Base-by-base conservation (phyloP, 2,329 filamentous ascomycete genomes). In the Pseudomassariella vexata region DNA sequence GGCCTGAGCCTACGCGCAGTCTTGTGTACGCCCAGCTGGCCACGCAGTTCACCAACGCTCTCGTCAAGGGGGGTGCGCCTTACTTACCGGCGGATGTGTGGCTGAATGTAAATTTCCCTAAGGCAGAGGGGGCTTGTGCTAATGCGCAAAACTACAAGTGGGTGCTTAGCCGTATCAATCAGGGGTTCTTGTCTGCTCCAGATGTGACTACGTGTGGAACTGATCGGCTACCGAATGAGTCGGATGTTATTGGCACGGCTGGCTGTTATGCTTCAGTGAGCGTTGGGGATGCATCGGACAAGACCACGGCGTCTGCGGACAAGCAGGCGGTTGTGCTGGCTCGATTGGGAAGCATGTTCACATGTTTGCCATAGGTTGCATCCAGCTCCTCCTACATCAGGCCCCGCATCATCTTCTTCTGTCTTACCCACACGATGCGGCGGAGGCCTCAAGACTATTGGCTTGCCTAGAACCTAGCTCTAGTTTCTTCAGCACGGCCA, bases 91-190 rank as follows among this genome's bases (percentile, higher is more conserved):
- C 60, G 0, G 65, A 69, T 27, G 65, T 73, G 3, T 83, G 68
- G 52, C 65, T 85, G 19, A 85, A 85, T 43, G 78, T 85, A 45
- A 85, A 85, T 57, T 82, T 82, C 46, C 75, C 76, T 5, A 54
- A 63, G 36, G 68, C 74, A 2, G 54, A 58, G 5, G 62, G 51
- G 0, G 51, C 54, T 31, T 85, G 81, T 57, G 64, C 59, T 9
- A 57, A 60, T 15, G 52, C 67, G 0, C 57, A 58, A 19, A 58
- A 78, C 33, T 82, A 82, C 63, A 66, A 68, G 44, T 86, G 74
- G 53, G 71, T 85, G 5, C 57, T 85, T 19, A 77, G 65, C 28
- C 66, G 80, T 12, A 75, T 85, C 48, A 71, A 77, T 50, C 55
- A 63, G 20, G 62, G 76, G 3, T 53, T 76, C 32, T 57, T 77